Conservation (phyloP, 331 rosid species). For the Saraca asoca region DNA sequence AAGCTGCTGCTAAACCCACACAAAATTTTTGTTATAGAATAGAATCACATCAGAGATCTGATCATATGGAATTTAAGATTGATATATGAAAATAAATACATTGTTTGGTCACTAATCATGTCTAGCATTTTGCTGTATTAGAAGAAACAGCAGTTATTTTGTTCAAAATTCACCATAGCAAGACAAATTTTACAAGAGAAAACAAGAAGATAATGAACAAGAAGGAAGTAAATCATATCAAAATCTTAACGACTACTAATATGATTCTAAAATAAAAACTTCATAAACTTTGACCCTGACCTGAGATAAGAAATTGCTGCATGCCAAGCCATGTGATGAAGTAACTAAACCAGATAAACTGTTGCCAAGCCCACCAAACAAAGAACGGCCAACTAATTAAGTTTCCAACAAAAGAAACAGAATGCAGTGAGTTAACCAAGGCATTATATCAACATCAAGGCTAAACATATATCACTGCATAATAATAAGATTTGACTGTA, state of each 20-base stretch:
- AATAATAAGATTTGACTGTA: too few species aligned
- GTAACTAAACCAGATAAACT: conserved; percentile 8
- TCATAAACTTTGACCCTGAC: too few species aligned
- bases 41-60: too few species aligned
- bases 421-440: conserved; percentile 20
- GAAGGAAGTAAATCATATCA: background rate
- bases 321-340: too few species aligned
- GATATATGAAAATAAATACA: too few species aligned
- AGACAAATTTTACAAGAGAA: background rate
- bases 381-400: conserved; percentile 47
- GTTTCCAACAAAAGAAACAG: conserved; percentile 25
- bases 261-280: too few species aligned
- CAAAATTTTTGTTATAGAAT: too few species aligned
- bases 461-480: background rate
- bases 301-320: too few species aligned
- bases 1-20: too few species aligned
- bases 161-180: background rate
- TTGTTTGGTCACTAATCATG: too few species aligned
- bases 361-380: conserved; percentile 49
- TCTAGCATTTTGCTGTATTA: background rate
- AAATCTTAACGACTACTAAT: background rate
- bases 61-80: too few species aligned
- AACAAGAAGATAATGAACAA: background rate
- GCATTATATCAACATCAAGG: background rate
- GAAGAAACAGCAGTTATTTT: background rate